A percentile compares a stretch with the other conserved stretches of the same genome.
Conservation (phyloP, 2,329 filamentous ascomycete genomes). For the Botrytis hyacinthi region DNA sequence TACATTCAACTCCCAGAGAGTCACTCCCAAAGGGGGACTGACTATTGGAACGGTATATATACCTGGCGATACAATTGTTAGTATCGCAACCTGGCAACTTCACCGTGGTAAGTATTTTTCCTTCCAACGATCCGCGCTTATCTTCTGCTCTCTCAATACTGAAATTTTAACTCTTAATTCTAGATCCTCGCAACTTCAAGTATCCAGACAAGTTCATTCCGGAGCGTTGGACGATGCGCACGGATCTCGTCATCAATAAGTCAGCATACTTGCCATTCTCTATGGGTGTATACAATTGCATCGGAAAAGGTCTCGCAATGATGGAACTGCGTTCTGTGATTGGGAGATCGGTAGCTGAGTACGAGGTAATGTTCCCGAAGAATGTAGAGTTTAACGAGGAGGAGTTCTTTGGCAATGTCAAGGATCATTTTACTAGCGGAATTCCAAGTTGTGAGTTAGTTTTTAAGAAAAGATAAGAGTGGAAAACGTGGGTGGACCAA, state of each 20-base stretch:
- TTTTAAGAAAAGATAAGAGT: not conserved
- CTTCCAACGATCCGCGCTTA: not conserved
- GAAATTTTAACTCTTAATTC: not conserved
- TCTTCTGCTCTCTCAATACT: not conserved
- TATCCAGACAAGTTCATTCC: constrained; percentile 36
- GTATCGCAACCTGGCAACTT: constrained; percentile 22
- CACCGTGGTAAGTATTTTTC: constrained; percentile 24
- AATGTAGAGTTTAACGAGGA: not conserved
- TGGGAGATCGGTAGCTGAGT: constrained; percentile 8
- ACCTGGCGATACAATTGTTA: constrained; percentile 17
- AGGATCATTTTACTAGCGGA: not conserved
- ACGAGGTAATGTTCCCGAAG: not conserved
- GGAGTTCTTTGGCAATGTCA: not conserved
- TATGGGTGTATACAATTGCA: constrained; percentile 29
- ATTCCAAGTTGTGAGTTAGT: constrained; percentile 1
- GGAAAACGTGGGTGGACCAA: not conserved
- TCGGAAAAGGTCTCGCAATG: constrained; percentile 38
- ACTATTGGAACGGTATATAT: constrained; percentile 1
- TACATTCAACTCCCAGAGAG: constrained; percentile 22
- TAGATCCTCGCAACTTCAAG: constrained; percentile 21
- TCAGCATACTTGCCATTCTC: constrained; percentile 36
- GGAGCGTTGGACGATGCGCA: constrained; percentile 34
- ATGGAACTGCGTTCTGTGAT: constrained; percentile 37
- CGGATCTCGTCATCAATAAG: constrained; percentile 31
- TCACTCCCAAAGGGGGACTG: constrained; percentile 2